Conservation (phyloP, 2,329 filamentous ascomycete species). For the Phialophora verrucosa region DNA sequence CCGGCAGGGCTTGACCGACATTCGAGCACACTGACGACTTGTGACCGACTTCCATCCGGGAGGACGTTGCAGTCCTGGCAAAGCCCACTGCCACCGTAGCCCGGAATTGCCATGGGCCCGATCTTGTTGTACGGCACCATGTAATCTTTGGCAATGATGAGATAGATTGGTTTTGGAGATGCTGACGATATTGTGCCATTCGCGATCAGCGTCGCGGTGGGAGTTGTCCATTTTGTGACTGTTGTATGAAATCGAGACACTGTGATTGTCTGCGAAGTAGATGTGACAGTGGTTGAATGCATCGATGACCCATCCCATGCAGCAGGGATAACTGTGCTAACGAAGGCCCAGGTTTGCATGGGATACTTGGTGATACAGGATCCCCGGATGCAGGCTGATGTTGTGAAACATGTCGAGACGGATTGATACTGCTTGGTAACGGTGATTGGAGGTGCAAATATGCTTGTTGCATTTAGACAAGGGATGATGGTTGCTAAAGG, state of each 20-base stretch:
- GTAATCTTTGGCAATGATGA: constrained; percentile 35
- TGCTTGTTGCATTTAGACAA: constrained; percentile 24
- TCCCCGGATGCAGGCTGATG: constrained; percentile 27
- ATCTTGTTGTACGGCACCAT: constrained; percentile 34
- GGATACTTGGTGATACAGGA: constrained; percentile 27
- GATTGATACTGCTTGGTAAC: constrained; percentile 34
- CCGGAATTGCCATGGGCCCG: constrained; percentile 36
- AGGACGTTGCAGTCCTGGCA: constrained; percentile 30
- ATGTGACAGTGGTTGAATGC: constrained; percentile 29
- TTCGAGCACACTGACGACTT: constrained; percentile 33
- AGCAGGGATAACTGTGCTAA: constrained; percentile 35
- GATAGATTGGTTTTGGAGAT: constrained; percentile 20
- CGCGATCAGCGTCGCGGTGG: constrained; percentile 17
- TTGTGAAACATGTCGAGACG: constrained; percentile 31
- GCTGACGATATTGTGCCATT: constrained; percentile 22
- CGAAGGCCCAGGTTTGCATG: constrained; percentile 32
- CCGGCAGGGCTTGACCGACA: constrained; percentile 29
- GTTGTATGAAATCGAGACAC: constrained; percentile 28
- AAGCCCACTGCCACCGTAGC: constrained; percentile 35
- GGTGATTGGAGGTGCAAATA: constrained; percentile 22
- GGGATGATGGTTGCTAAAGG: constrained; percentile 30
- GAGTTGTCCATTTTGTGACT: constrained; percentile 31
- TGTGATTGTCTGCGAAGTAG: constrained; percentile 30
- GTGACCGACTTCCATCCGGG: constrained; percentile 32
- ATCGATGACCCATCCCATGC: constrained; percentile 25